Evolutionary conservation across 306 rosid species (phyloP), one percentile per base, ranked within the genome.

Genomic region (Spatholobus suberectus): DNA sequence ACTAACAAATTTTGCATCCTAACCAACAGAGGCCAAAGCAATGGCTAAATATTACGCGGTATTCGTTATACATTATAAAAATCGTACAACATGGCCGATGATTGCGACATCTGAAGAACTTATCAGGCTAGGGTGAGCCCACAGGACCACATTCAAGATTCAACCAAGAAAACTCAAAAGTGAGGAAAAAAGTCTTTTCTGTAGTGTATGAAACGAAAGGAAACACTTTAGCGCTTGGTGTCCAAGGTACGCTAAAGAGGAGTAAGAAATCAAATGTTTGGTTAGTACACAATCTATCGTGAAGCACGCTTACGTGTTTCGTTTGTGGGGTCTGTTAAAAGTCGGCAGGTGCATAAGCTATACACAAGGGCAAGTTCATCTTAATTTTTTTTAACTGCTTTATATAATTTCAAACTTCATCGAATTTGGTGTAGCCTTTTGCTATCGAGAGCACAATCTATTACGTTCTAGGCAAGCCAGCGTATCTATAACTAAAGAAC

Each of bases 21-120:
- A 15, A 12, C 6, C 54, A 32, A 17, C 35, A 62, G 40, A 47
- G 6, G 21, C 58, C 68, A 24, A 37, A 38, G 38, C 18, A 12
- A 3, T 41, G 5, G 46, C 8, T 29, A 61, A 32, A 61, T 61
- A 63, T 29, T 77, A 59, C 62, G 9, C 49, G 49, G 73, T 23
- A 66, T 1, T 29, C 75, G 34, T 46, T 12, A 12, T 63, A 17
- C 4, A 14, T 29, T 41, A 41, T 40, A 27, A 62, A 59, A 18
- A 40, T 80, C 5, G 70, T 18, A 29, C 20, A 43, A 57, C 27
- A 73, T 81, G 76, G 81, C 20, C 81, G 57, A 73, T 57, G 75
- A 67, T 74, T 34, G 81, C 38, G 57, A 55, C 80, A 15, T 52
- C 14, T 27, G n/a, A 59, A 26, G 0, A 52, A 69, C 38, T 67